Percentiles rank a stretch among this genome's conserved stretches.
Conservation (phyloP, 345 rosid species). For the Pistacia atlantica region DNA sequence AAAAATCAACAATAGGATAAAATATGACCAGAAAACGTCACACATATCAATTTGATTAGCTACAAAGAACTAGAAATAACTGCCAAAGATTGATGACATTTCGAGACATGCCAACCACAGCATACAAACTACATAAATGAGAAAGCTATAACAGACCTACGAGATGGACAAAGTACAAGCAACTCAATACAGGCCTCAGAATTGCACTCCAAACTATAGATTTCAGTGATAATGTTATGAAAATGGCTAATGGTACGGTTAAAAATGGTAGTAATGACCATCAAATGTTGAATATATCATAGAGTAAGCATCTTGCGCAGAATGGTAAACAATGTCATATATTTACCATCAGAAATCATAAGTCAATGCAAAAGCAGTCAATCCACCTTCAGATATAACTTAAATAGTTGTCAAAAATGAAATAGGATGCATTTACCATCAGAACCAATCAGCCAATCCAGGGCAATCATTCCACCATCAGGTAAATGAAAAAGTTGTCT, state of each 20-base stretch:
- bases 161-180: background rate
- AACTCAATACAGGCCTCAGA: background rate
- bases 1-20: background rate
- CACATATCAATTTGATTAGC: background rate
- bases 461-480: conserved; percentile 90
- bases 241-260: background rate
- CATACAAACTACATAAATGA: background rate
- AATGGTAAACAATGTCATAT: background rate
- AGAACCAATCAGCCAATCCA: conserved; percentile 75
- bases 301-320: background rate
- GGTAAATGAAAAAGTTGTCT: conserved; percentile 70
- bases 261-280: background rate
- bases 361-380: conserved; percentile 83
- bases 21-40: background rate
- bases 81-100: background rate
- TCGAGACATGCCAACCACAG: background rate
- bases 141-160: background rate
- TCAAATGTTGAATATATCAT: background rate
- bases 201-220: too few relatives aligned
- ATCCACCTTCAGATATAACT: conserved; percentile 68
- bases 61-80: background rate
- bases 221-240: background rate
- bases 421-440: conserved; percentile 43
- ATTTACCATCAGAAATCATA: conserved; percentile 53
- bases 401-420: background rate